Percentiles rank a stretch among this genome's conserved stretches.
These are phyloP conservation scores for Solanum piurae DNA, from an alignment of 257 asterid species.

Conservation along the genomic window DNA sequence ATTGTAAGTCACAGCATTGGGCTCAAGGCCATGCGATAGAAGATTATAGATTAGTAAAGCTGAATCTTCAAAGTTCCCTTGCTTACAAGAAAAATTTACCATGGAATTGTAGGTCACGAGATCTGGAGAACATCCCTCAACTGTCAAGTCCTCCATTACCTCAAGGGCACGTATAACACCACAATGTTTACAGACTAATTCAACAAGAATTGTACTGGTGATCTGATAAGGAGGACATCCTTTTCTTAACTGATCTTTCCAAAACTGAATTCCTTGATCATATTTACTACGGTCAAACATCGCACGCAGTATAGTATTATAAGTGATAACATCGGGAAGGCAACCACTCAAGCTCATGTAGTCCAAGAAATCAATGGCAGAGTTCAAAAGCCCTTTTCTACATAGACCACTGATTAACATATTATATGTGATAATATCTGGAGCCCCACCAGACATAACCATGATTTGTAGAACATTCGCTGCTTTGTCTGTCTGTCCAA, in stretches of 20 bases:
- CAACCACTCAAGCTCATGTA: constrained; percentile 85
- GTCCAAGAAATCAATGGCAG: constrained; percentile 52
- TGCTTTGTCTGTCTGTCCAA: constrained; percentile 43
- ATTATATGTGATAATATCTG: constrained; percentile 80
- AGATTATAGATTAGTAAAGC: constrained; percentile 34
- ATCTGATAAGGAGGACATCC: constrained; percentile 78
- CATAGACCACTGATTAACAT: constrained; percentile 77
- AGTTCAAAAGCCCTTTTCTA: constrained; percentile 37
- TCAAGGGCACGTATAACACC: constrained; percentile 59
- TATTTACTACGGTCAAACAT: constrained; percentile 50
- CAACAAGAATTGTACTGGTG: constrained; percentile 63
- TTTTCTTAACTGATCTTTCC: constrained; percentile 71
- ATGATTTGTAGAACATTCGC: constrained; percentile 48
- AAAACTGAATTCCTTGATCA: constrained; percentile 56
- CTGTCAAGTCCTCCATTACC: constrained; percentile 64
- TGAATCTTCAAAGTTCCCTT: constrained; percentile 45
- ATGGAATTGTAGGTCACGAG: constrained; percentile 67
- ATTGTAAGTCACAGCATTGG: constrained; percentile 62
- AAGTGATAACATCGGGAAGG: constrained; percentile 71
- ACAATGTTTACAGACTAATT: constrained; percentile 41
- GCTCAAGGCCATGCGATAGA: constrained; percentile 60
- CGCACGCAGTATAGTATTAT: constrained; percentile 57
- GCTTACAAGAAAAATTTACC: constrained; percentile 55
- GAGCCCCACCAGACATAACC: constrained; percentile 87
- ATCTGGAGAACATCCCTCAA: constrained; percentile 88